Evolutionary conservation across 371 early-diverging fungal genomes (phyloP).

Genomic region (Capillidium rhysosporum): DNA sequence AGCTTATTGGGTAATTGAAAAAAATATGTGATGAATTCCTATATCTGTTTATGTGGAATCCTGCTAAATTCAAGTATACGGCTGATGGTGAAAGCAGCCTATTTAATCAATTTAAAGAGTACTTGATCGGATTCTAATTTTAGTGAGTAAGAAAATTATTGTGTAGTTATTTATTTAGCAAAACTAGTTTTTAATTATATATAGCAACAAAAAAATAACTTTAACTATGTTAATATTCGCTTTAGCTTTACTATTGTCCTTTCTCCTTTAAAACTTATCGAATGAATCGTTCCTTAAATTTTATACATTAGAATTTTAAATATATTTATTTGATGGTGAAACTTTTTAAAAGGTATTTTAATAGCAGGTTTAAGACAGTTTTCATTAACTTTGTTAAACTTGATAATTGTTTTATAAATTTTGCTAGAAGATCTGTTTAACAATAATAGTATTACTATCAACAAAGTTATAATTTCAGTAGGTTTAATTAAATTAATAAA

Average conservation of each 20-base stretch:
- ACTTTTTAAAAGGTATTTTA: constrained; percentile 47
- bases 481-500: constrained; percentile 71
- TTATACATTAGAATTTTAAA: constrained; percentile 24
- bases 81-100: constrained; percentile 47
- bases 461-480: constrained; percentile 37
- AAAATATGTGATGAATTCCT: constrained; percentile 49
- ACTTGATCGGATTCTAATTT: constrained; percentile 7
- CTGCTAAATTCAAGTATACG: constrained; percentile 64
- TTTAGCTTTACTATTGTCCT: neutral
- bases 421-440: constrained; percentile 64
- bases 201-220: constrained; percentile 10
- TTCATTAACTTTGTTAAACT: constrained; percentile 68
- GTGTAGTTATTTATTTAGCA: constrained; percentile 43
- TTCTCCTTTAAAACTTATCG: constrained; percentile 12
- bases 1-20: constrained; percentile 46
- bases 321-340: constrained; percentile 31
- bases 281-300: constrained; percentile 27
- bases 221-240: constrained; percentile 5
- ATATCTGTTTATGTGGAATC: constrained; percentile 64
- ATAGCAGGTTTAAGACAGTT: constrained; percentile 75
- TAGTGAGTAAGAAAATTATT: constrained; percentile 55
- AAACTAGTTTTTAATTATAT: constrained; percentile 44
- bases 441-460: constrained; percentile 22
- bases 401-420: constrained; percentile 60
- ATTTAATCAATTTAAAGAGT: constrained; percentile 17